Evolutionary conservation across 306 rosid species (phyloP).

Genomic region (Dryas octopetala): DNA sequence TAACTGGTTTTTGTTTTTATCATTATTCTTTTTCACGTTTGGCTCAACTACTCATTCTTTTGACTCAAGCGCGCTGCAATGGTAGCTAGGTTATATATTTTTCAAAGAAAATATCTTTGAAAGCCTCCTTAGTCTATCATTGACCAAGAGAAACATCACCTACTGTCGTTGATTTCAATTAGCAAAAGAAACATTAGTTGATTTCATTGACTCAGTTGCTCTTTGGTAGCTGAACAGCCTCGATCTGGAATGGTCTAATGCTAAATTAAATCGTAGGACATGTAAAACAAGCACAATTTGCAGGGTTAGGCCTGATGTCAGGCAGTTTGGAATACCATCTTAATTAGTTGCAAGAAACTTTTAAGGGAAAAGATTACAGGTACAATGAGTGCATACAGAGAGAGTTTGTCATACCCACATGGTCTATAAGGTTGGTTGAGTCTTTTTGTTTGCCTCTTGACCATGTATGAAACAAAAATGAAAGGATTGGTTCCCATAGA

Average conservation of each 20-base stretch:
- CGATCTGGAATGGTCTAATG: too few relatives aligned
- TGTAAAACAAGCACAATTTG: too few relatives aligned
- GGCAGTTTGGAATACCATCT: not conserved
- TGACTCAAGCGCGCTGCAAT: not conserved
- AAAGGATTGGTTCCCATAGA: too few relatives aligned
- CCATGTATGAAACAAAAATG: not conserved
- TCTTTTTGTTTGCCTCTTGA: not conserved
- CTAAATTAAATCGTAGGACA: too few relatives aligned
- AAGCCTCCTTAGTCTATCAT: not conserved
- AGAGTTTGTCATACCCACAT: not conserved
- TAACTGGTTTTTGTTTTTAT: not conserved
- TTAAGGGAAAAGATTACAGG: not conserved
- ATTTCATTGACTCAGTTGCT: not conserved
- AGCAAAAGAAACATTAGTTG: not conserved
- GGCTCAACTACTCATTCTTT: not conserved
- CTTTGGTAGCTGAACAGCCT: too few relatives aligned
- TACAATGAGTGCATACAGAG: not conserved
- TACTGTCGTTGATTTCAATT: not conserved
- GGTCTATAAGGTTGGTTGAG: not conserved
- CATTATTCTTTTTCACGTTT: not conserved
- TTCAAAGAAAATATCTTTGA: not conserved
- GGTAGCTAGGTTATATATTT: not conserved
- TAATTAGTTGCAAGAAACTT: not conserved
- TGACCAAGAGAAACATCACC: constrained; percentile 15
- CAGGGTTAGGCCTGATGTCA: too few relatives aligned